These are phyloP conservation scores for Penicillium goetzii DNA, from an alignment of 495 filamentous ascomycete genomes.

Conservation along the genomic window DNA sequence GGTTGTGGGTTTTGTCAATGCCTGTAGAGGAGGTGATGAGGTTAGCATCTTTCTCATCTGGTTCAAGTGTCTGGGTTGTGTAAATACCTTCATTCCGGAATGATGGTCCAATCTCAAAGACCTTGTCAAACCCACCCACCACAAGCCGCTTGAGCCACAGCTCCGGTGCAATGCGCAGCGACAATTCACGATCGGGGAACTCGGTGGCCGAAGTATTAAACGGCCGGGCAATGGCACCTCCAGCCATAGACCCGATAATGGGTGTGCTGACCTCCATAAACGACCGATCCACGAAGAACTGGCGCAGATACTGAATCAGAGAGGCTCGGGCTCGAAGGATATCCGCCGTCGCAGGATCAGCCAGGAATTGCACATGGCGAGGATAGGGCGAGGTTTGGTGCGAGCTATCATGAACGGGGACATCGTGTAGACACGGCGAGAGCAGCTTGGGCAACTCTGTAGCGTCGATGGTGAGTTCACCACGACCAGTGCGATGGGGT, in stretches of 20 bases:
- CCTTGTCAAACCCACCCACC: constrained; percentile 82
- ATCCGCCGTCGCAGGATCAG: constrained; percentile 66
- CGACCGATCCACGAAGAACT: constrained; percentile 67
- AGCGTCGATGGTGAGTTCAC: constrained; percentile 77
- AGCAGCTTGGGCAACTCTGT: constrained; percentile 69
- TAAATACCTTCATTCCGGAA: constrained; percentile 92
- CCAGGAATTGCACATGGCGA: constrained; percentile 79
- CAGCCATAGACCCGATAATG: constrained; percentile 73
- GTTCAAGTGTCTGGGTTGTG: background rate
- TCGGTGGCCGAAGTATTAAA: constrained; percentile 78
- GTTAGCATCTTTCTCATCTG: background rate
- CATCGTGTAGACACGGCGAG: constrained; percentile 72
- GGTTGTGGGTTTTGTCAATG: constrained; percentile 89
- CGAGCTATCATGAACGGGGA: constrained; percentile 68
- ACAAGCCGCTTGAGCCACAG: constrained; percentile 93
- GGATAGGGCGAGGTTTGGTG: constrained; percentile 68
- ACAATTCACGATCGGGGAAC: constrained; percentile 67
- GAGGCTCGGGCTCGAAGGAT: constrained; percentile 72
- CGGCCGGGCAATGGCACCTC: constrained; percentile 83
- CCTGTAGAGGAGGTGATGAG: constrained; percentile 36
- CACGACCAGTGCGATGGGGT: constrained; percentile 69
- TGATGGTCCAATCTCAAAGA: constrained; percentile 91
- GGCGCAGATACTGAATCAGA: constrained; percentile 72
- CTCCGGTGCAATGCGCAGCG: constrained; percentile 88
- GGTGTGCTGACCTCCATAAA: constrained; percentile 92